These are phyloP conservation scores for Phylloporus arenicola DNA, from an alignment of 768 basidiomycete genomes.

Conservation along the genomic window DNA sequence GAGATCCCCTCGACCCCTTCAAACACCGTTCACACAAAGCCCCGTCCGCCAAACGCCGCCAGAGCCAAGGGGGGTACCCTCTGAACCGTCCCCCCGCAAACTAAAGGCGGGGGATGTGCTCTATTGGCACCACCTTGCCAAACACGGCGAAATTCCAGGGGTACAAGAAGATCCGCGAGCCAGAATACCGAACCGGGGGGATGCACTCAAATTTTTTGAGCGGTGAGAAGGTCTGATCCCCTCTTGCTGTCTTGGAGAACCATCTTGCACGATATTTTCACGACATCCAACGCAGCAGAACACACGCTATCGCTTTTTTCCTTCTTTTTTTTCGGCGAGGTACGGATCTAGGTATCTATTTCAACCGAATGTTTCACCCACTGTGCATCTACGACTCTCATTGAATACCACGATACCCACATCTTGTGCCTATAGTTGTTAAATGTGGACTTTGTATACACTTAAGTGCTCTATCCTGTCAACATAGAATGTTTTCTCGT, in stretches of 20 bases:
- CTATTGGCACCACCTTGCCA: slow-evolving; percentile 72
- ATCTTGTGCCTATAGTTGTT: slow-evolving; percentile 27
- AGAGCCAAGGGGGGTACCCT: slow-evolving; percentile 8
- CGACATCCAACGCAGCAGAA: slow-evolving; percentile 21
- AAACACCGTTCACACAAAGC: slow-evolving; percentile 7
- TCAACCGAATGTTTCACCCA: slow-evolving; percentile 23
- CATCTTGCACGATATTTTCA: slow-evolving; percentile 23
- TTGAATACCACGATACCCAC: slow-evolving; percentile 33
- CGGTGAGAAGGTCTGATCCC: slow-evolving; percentile 22
- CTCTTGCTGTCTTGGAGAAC: neutral
- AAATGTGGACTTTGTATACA: slow-evolving; percentile 23
- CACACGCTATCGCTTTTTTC: slow-evolving; percentile 9
- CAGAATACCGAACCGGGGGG: slow-evolving; percentile 15
- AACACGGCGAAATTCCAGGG: slow-evolving; percentile 67
- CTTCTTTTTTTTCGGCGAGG: slow-evolving; percentile 13
- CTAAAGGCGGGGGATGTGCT: slow-evolving; percentile 58
- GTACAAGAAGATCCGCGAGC: slow-evolving; percentile 60
- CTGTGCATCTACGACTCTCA: slow-evolving; percentile 28
- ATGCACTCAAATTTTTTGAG: slow-evolving; percentile 15
- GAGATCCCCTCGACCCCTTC: slow-evolving; percentile 21
- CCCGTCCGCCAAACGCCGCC: slow-evolving; percentile 9
- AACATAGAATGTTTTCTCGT: slow-evolving; percentile 17
- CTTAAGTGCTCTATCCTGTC: slow-evolving; percentile 7
- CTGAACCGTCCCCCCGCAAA: slow-evolving; percentile 30
- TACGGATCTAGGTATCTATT: slow-evolving; percentile 28